Evolutionary conservation across 805 yeast species (phyloP), one percentile per base, ranked within the genome.

Genomic region (Debaryomyces hansenii): DNA sequence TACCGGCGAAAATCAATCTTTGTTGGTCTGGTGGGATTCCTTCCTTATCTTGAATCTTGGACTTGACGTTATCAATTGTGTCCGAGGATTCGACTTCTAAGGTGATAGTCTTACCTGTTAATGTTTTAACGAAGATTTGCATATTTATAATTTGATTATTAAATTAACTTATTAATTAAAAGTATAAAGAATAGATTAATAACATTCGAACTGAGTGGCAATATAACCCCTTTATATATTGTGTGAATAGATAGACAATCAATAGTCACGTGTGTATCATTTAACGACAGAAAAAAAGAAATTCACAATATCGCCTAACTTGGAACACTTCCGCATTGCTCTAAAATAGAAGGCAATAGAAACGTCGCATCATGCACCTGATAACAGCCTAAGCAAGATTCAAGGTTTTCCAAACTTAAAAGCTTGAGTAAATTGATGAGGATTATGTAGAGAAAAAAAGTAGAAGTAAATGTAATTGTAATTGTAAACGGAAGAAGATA

Each of bases 21-120:
- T 92, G 98, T 78, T 92, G 98, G 79, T 92, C 97, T 69, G 98
- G 97, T 76, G 98, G 98, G 64, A 92, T 92, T 74, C 97, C 97
- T 78, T 92, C 98, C 85, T 91, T 91, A 85, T 92, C 96, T 80
- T 90, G 96, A 77, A 90, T 91, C 86, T 91, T 91, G 74, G 96
- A 84, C 84, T 91, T 90, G 84, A 90, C 97, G 72, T 90, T 90
- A 87, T 91, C 97, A 78, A 90, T 90, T 72, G 97, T 90, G 86
- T 90, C 97, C 67, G 96, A 88, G 65, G 97, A 90, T 84, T 90
- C 97, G 74, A 90, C 97, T 84, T 90, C 97, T 69, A 90, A 87
- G 85, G 97, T 87, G 80, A 94, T 92, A 72, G 98, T 86, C 90
- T 92, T 92, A 82, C 98, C 98, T 66, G 98, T 91, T 75, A 94